Conservation (phyloP, 2,329 filamentous ascomycete genomes). For the Fusarium scirpi region DNA sequence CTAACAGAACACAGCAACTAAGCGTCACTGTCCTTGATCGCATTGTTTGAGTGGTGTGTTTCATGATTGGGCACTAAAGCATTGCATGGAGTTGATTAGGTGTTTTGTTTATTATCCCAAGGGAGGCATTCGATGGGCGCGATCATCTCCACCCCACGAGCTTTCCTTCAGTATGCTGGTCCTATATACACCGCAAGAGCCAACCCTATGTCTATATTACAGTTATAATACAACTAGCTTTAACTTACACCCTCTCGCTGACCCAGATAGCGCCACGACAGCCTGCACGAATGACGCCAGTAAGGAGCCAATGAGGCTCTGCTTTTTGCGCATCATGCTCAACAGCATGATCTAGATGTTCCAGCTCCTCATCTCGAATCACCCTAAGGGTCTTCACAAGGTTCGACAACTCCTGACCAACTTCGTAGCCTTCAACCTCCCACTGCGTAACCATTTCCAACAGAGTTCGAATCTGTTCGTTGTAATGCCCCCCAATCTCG, state of each 20-base stretch:
- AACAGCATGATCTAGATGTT: conserved; percentile 95
- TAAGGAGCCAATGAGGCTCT: conserved; percentile 88
- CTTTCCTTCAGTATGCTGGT: conserved; percentile 25
- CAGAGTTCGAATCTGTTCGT: conserved; percentile 85
- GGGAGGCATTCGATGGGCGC: conserved; percentile 37
- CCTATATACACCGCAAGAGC: conserved; percentile 36
- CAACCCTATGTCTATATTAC: conserved; percentile 36
- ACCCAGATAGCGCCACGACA: conserved; percentile 95
- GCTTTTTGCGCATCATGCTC: conserved; percentile 93
- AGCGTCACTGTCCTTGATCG: conserved; percentile 31
- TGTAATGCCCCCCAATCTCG: conserved; percentile 96
- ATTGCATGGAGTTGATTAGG: conserved; percentile 44
- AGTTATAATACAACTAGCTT: conserved; percentile 46
- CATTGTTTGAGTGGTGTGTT: conserved; percentile 7
- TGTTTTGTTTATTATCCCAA: conserved; percentile 22
- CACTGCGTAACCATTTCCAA: conserved; percentile 84
- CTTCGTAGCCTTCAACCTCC: conserved; percentile 80
- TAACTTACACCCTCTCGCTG: conserved; percentile 73
- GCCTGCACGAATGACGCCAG: conserved; percentile 87
- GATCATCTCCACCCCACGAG: conserved; percentile 12
- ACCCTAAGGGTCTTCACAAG: conserved; percentile 80
- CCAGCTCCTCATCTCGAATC: conserved; percentile 94
- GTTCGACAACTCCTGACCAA: conserved; percentile 80
- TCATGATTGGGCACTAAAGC: conserved; percentile 30
- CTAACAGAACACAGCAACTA: conserved; percentile 53